Base-by-base conservation (phyloP, 2,329 filamentous ascomycete genomes). In the Aspergillus quadricinctus region DNA sequence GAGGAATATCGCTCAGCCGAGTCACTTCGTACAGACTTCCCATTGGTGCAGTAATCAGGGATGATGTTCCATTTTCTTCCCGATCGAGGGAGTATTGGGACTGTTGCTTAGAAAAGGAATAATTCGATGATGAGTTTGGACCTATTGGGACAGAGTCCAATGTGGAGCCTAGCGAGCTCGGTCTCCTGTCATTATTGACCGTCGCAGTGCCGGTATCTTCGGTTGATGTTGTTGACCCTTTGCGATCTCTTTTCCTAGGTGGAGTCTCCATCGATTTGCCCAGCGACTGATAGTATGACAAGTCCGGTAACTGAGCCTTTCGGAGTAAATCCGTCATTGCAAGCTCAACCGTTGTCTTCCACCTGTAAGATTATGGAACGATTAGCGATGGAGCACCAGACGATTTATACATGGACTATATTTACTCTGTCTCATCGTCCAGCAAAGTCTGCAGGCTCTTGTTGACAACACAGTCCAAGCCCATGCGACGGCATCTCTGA, bases 391-490 rank as follows among this genome's bases (percentile, higher is more conserved):
- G 17, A 9, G 10, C 23, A 51, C 49, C 50, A 8, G 17, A 31
- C 14, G n/a, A 31, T 19, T 29, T 5, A 40, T 49, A 27, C 28
- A 25, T 50, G 48, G 40, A 19, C 51, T 46, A 46, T 49, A 60
- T 72, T 62, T 74, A 77, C 66, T 80, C 77, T 9, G 74, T 73
- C 60, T 81, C 79, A 56, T 80, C 77, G 52, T 75, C 72, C 23
- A 81, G 72, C 63, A 81, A 66, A 9, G 78, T 80, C 64, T 78
- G 76, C 25, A 78, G 70, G 57, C 78, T 81, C 58, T 81, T 81
- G 62, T 82, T 81, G 50, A 81, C 70, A 29, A 81, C 71, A 61
- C 80, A 82, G 31, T 79, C 77, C 41, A 81, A 58, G 3, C 75
- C 76, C 64, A 80, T 75, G 57, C 80, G 77, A 48, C 74, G 71